phyloP scores from a whole-genome alignment of 441 rosid genomes.

The Corymbia citriodora region DNA sequence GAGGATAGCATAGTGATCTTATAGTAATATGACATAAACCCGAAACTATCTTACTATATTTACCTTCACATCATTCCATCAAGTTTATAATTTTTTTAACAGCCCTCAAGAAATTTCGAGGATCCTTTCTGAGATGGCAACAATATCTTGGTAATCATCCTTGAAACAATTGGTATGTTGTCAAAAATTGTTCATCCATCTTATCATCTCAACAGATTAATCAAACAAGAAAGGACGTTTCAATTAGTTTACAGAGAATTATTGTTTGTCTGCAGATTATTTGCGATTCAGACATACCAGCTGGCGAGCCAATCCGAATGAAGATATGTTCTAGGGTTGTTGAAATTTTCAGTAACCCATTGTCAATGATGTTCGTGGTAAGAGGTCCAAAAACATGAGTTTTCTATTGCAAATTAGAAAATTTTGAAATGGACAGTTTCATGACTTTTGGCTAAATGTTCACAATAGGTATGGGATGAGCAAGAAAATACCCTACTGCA shows the following conservation, averaged over 20 bases:
- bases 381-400: not conserved
- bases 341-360: constrained; percentile 59
- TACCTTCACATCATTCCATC: constrained; percentile 3
- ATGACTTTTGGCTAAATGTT: not conserved
- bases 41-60: not conserved
- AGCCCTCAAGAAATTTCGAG: constrained; percentile 87
- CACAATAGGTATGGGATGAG: constrained; percentile 71
- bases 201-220: not conserved
- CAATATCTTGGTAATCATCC: constrained; percentile 70
- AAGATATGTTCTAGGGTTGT: constrained; percentile 84
- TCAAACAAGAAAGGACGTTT: not conserved
- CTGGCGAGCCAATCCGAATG: constrained; percentile 85
- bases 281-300: constrained; percentile 75
- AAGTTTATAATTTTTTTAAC: constrained; percentile 4
- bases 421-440: not conserved
- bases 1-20: constrained; percentile 93
- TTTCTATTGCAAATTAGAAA: not conserved
- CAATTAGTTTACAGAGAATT: not conserved
- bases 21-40: constrained; percentile 48
- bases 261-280: constrained; percentile 42
- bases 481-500: constrained; percentile 94
- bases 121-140: constrained; percentile 94
- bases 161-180: not conserved
- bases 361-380: constrained; percentile 67
- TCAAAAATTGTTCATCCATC: not conserved